Evolutionary conservation across 352 stramenopile genomes (phyloP).

Genomic region (Pythium phragmiticola): DNA sequence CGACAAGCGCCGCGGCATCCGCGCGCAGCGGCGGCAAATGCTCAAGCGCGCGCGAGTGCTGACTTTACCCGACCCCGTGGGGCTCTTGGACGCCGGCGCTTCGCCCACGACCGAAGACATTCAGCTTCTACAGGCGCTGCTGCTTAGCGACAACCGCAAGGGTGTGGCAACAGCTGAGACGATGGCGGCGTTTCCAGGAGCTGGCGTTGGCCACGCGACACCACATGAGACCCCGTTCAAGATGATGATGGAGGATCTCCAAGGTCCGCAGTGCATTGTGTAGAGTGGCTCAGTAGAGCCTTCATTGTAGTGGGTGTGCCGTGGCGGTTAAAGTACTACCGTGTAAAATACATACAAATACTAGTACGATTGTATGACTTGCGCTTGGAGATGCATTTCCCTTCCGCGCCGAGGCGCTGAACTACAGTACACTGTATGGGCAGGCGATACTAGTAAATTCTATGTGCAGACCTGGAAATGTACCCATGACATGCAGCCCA

Average conservation of each 20-base stretch:
- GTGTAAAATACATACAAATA: too few species aligned
- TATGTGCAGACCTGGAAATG: too few species aligned
- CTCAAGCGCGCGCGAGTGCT: slow-evolving; percentile 7
- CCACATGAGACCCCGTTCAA: too few species aligned
- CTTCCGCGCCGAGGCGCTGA: too few species aligned
- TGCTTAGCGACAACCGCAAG: not conserved
- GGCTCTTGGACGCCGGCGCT: not conserved
- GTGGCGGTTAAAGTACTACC: too few species aligned
- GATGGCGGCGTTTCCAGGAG: not conserved
- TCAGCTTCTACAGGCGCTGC: not conserved
- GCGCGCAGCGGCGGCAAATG: slow-evolving; percentile 2
- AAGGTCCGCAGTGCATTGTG: not conserved
- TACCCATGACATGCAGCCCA: too few species aligned
- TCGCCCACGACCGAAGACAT: slow-evolving; percentile 7
- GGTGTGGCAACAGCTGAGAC: not conserved
- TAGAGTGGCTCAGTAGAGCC: not conserved
- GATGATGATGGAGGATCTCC: not conserved
- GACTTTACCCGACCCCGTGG: slow-evolving; percentile 2
- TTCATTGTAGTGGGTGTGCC: too few species aligned
- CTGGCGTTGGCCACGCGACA: too few species aligned
- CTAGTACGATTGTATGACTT: too few species aligned
- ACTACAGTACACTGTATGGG: too few species aligned
- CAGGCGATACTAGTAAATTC: too few species aligned
- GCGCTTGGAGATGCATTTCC: too few species aligned
- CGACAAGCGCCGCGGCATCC: slow-evolving; percentile 35